These are phyloP conservation scores for Porcisia deanei DNA, from an alignment of 208 protist species.

Conservation along the genomic window DNA sequence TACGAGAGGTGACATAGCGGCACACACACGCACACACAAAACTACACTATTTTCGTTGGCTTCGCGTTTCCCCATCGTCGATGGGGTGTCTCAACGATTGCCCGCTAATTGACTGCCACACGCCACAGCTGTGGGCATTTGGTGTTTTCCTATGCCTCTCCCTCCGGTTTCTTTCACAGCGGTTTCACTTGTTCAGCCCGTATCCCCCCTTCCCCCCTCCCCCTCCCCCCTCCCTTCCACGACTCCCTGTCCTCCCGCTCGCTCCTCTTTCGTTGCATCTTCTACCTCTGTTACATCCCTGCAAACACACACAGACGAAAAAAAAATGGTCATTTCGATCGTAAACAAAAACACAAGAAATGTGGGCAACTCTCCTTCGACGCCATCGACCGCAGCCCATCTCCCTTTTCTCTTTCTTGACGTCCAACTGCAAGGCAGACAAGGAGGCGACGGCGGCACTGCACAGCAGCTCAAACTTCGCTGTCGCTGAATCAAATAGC, in stretches of 20 bases:
- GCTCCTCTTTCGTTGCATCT: background rate
- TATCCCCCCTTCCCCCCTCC: too few relatives aligned
- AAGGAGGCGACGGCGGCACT: constrained; percentile 12
- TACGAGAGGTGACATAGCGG: too few relatives aligned
- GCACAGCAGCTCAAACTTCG: constrained; percentile 8
- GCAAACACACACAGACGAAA: background rate
- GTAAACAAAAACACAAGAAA: background rate
- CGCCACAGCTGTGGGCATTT: too few relatives aligned
- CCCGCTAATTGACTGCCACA: too few relatives aligned
- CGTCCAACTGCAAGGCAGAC: background rate
- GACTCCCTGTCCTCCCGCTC: background rate
- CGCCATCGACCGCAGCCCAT: constrained; percentile 1
- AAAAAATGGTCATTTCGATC: background rate
- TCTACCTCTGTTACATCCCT: background rate
- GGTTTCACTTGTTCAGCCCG: too few relatives aligned
- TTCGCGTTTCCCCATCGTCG: too few relatives aligned
- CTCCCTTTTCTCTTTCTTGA: background rate
- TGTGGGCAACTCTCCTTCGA: constrained; percentile 6
- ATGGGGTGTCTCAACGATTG: too few relatives aligned
- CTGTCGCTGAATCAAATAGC: constrained; percentile 45
- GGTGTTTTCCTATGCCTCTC: too few relatives aligned
- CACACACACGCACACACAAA: too few relatives aligned
- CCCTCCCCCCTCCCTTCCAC: too few relatives aligned
- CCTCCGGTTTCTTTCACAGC: too few relatives aligned
- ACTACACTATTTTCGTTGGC: too few relatives aligned